Evolutionary conservation across 768 basidiomycete species (phyloP).

Genomic region (Mrakia blollopis): DNA sequence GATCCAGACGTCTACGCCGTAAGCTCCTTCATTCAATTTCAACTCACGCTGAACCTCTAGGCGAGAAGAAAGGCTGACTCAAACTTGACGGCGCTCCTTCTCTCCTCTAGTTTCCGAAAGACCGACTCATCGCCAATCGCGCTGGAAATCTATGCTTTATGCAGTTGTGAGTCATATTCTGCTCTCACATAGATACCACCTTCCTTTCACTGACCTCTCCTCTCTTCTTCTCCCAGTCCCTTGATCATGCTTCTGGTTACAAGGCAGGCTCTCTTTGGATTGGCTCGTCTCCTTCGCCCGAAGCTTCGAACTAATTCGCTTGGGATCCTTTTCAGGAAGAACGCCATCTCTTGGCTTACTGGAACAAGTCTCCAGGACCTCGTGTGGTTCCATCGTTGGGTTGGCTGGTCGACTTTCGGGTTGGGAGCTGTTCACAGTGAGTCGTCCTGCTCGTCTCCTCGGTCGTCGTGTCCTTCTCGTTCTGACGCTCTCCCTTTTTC

Average conservation of each 20-base stretch:
- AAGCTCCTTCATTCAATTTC: not conserved
- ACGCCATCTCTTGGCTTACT: not conserved
- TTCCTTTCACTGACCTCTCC: not conserved
- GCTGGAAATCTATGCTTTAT: constrained; percentile 23
- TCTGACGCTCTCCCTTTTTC: not conserved
- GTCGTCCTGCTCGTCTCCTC: no score
- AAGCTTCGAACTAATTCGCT: not conserved
- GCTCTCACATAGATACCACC: no score
- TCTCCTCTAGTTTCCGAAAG: not conserved
- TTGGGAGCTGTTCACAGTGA: not conserved
- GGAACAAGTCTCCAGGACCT: constrained; percentile 1
- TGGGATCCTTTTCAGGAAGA: not conserved
- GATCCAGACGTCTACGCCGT: not conserved
- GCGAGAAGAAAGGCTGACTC: no score
- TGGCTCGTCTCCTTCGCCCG: not conserved
- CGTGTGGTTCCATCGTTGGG: constrained; percentile 12
- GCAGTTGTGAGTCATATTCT: not conserved
- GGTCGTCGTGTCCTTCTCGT: constrained; percentile 6
- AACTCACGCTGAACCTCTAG: not conserved
- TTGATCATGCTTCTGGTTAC: constrained; percentile 9
- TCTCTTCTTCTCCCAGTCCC: not conserved
- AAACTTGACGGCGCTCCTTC: not conserved
- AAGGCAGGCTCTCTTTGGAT: not conserved
- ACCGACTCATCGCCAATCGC: not conserved
- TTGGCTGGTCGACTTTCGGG: constrained; percentile 18